These are phyloP conservation scores for Aspergillus sp. DNA, from an alignment of 2,329 filamentous ascomycete genomes.

Conservation along the genomic window DNA sequence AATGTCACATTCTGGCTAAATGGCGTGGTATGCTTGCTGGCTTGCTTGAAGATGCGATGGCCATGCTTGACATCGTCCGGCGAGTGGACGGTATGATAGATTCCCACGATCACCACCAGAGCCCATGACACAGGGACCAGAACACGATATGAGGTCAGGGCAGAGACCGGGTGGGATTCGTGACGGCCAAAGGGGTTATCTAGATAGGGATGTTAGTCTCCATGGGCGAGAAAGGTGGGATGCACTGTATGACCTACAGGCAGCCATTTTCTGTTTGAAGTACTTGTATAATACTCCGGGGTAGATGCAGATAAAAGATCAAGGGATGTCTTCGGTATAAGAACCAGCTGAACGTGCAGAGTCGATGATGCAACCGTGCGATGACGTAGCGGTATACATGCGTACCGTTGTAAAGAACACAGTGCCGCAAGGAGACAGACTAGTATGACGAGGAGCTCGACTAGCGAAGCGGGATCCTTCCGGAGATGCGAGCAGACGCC, in stretches of 20 bases:
- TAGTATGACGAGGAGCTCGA: no score
- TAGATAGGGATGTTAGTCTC: background rate
- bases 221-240: background rate
- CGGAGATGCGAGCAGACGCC: no score
- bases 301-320: no score
- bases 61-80: constrained; percentile 56
- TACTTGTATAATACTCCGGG: no score
- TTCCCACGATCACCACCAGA: constrained; percentile 59
- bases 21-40: constrained; percentile 57
- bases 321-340: no score
- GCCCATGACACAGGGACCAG: constrained; percentile 67
- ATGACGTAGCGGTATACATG: no score
- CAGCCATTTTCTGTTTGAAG: background rate
- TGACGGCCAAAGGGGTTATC: constrained; percentile 65
- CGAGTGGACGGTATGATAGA: constrained; percentile 63
- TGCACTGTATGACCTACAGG: background rate
- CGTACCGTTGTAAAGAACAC: no score
- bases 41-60: constrained; percentile 67
- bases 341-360: no score
- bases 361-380: no score
- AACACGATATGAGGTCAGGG: constrained; percentile 66
- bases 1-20: constrained; percentile 64
- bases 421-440: no score
- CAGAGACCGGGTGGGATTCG: constrained; percentile 54
- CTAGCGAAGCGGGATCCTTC: no score